Evolutionary conservation across 1,284 basidiomycete genomes (phyloP).

Genomic region (Pseudozyma sp.): DNA sequence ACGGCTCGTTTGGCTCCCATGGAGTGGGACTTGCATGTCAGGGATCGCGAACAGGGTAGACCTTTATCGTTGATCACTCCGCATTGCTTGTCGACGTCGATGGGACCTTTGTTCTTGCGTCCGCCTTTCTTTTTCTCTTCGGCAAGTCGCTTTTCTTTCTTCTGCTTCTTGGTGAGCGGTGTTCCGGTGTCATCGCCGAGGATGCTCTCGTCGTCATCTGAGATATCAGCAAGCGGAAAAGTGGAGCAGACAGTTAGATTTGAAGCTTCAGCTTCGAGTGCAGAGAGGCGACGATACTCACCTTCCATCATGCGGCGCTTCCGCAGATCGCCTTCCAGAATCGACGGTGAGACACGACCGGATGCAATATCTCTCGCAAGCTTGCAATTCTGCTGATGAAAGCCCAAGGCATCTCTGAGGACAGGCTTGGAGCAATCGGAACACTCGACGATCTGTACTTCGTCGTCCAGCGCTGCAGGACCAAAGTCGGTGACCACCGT

Average conservation of each 20-base stretch:
- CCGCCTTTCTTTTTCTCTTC: slow-evolving; percentile 52
- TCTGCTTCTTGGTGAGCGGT: slow-evolving; percentile 36
- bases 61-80: slow-evolving; percentile 98
- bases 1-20: slow-evolving; percentile 97
- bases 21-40: slow-evolving; percentile 97
- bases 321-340: slow-evolving; percentile 49
- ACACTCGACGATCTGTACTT: slow-evolving; percentile 60
- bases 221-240: background rate
- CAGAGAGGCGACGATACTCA: slow-evolving; percentile 16
- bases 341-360: slow-evolving; percentile 54
- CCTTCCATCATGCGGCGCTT: slow-evolving; percentile 51
- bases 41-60: slow-evolving; percentile 90
- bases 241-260: background rate
- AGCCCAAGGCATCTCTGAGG: slow-evolving; percentile 52
- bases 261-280: no score
- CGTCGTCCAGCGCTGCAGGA: slow-evolving; percentile 57
- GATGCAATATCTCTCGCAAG: slow-evolving; percentile 55
- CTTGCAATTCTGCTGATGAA: slow-evolving; percentile 60
- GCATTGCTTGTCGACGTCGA: slow-evolving; percentile 89
- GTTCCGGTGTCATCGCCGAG: slow-evolving; percentile 26
- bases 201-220: slow-evolving; percentile 44
- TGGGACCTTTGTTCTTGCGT: slow-evolving; percentile 55
- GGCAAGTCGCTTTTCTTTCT: slow-evolving; percentile 36
- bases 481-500: slow-evolving; percentile 66
- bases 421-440: slow-evolving; percentile 56